These are phyloP conservation scores for Abrus pulchellus DNA, from an alignment of 306 rosid genomes.

Conservation along the genomic window DNA sequence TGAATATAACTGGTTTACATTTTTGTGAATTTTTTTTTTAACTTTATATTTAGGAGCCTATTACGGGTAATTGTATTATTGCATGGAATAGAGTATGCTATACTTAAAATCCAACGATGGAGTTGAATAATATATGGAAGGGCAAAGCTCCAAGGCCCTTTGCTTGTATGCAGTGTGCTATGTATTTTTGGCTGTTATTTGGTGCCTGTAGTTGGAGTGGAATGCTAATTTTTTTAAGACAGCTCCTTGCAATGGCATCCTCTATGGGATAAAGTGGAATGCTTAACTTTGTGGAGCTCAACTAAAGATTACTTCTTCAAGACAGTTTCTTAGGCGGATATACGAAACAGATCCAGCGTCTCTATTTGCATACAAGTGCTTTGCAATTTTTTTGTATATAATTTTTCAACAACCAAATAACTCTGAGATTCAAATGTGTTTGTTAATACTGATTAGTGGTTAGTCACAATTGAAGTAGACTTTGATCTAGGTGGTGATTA, in stretches of 20 bases:
- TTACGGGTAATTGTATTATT: neutral
- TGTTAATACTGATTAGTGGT: too few species aligned
- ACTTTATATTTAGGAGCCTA: too few species aligned
- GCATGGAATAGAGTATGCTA: neutral
- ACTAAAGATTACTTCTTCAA: neutral
- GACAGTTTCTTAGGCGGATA: neutral
- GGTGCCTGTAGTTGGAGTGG: constrained; percentile 15
- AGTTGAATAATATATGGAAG: too few species aligned
- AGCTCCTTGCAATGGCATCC: neutral
- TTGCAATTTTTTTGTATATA: too few species aligned
- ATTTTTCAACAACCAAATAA: too few species aligned
- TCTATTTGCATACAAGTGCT: too few species aligned
- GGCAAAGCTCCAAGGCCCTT: neutral
- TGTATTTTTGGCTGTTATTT: constrained; percentile 1
- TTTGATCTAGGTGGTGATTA: too few species aligned
- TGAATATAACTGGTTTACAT: too few species aligned
- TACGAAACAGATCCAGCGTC: too few species aligned
- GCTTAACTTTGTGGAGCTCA: neutral
- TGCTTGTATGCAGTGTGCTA: neutral
- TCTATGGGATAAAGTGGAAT: neutral
- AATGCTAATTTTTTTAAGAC: constrained; percentile 7
- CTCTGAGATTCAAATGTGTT: too few species aligned
- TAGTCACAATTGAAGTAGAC: too few species aligned
- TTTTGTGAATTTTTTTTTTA: too few species aligned
- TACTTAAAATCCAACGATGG: neutral